Percentiles rank a stretch among this genome's conserved stretches.
These are phyloP conservation scores for Yamadazyma songkhlaensis DNA, from an alignment of 1,139 yeast species.

Conservation along the genomic window DNA sequence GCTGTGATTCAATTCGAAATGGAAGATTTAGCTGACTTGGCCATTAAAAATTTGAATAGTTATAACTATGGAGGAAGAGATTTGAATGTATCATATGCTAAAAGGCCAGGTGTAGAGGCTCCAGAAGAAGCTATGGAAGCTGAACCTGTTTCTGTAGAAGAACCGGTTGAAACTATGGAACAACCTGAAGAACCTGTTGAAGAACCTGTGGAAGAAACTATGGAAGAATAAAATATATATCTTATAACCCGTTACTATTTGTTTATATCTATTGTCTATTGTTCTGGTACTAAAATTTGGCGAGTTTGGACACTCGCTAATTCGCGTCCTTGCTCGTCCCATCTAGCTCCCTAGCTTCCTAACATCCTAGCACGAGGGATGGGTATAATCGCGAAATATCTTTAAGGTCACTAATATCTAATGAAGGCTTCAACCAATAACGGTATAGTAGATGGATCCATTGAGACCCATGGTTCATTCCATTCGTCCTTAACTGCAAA, in stretches of 20 bases:
- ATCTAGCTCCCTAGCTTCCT: too few species aligned
- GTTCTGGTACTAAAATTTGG: too few species aligned
- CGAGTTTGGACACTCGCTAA: too few species aligned
- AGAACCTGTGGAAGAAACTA: constrained; percentile 1
- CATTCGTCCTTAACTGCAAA: constrained; percentile 9
- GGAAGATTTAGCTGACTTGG: constrained; percentile 67
- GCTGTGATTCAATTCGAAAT: constrained; percentile 81
- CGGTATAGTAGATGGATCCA: constrained; percentile 4
- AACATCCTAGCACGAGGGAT: too few species aligned
- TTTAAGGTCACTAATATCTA: constrained; percentile 5
- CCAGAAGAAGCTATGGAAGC: background rate
- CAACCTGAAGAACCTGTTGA: background rate
- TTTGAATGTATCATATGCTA: constrained; percentile 59
- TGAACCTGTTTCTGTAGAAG: background rate
- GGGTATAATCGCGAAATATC: too few species aligned
- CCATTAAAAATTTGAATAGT: constrained; percentile 70
- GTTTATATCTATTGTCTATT: too few species aligned
- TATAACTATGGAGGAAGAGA: constrained; percentile 85
- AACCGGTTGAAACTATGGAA: constrained; percentile 6
- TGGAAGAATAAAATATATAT: constrained; percentile 1
- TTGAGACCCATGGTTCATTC: constrained; percentile 9
- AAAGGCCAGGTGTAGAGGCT: background rate
- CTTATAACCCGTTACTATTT: background rate
- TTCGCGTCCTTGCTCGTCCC: too few species aligned
- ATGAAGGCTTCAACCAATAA: constrained; percentile 8